Percentiles rank a stretch among this genome's conserved stretches.
phyloP scores from a whole-genome alignment of 1,139 yeast genomes.

The Taphrina confusa region DNA sequence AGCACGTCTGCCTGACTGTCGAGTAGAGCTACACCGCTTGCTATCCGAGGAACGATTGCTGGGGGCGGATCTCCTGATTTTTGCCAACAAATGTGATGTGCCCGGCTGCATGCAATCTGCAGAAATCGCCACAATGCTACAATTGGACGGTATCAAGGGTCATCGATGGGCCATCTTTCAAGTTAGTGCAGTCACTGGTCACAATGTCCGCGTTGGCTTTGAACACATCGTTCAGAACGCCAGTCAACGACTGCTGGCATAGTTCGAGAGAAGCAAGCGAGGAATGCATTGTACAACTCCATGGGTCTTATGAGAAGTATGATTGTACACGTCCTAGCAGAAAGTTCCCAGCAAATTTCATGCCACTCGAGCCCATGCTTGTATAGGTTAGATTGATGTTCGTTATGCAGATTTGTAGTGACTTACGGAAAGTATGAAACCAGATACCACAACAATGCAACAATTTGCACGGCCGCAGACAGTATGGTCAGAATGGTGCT shows the following conservation, averaged over 20 bases:
- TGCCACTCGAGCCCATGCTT: conserved; percentile 29
- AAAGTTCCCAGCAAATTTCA: conserved; percentile 29
- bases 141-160: conserved; percentile 52
- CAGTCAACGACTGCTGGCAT: conserved; percentile 13
- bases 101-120: conserved; percentile 41
- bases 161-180: conserved; percentile 51
- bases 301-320: conserved; percentile 4
- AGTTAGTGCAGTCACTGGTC: conserved; percentile 63
- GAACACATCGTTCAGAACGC: conserved; percentile 22
- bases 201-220: conserved; percentile 16
- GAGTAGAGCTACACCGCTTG: conserved; percentile 62
- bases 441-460: conserved; percentile 85
- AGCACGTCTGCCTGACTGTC: conserved; percentile 58
- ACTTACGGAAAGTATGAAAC: conserved; percentile 82
- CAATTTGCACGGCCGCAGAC: conserved; percentile 71
- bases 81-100: conserved; percentile 54
- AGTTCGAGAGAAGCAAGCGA: background rate
- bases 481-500: conserved; percentile 76
- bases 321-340: conserved; percentile 14
- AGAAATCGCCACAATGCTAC: conserved; percentile 39
- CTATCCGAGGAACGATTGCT: conserved; percentile 64
- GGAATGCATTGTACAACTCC: background rate
- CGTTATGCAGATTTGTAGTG: background rate
- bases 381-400: no score
- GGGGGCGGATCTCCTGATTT: conserved; percentile 58